These are phyloP conservation scores for Clavispora phyllophila DNA, from an alignment of 805 yeast genomes.

Conservation along the genomic window DNA sequence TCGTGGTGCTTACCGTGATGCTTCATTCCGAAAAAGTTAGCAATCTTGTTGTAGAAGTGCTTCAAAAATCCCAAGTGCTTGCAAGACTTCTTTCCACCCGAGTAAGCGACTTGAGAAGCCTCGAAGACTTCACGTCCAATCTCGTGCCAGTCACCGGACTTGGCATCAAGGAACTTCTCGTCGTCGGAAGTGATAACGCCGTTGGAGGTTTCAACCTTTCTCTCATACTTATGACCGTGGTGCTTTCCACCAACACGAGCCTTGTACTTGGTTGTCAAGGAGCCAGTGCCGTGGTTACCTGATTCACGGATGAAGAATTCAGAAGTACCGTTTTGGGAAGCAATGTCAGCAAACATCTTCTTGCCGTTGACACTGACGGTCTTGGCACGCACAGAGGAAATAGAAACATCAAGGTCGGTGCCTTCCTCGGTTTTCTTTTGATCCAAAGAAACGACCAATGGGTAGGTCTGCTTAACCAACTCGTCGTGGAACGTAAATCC, in stretches of 20 bases:
- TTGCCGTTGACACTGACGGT: constrained; percentile 15
- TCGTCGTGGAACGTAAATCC: constrained; percentile 8
- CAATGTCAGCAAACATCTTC: constrained; percentile 18
- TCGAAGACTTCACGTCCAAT: constrained; percentile 6
- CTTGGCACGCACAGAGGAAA: constrained; percentile 17
- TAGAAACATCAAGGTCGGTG: constrained; percentile 21
- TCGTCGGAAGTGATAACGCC: constrained; percentile 22
- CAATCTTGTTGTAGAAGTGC: neutral
- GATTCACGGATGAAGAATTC: constrained; percentile 35
- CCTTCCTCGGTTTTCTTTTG: constrained; percentile 16
- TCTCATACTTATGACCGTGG: constrained; percentile 18
- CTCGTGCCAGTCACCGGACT: constrained; percentile 6
- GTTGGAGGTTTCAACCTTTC: constrained; percentile 30
- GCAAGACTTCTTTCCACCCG: constrained; percentile 3
- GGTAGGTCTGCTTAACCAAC: constrained; percentile 20
- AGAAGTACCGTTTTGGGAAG: constrained; percentile 44
- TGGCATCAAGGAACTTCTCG: neutral
- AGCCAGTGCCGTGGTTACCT: constrained; percentile 46
- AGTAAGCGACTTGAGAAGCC: neutral
- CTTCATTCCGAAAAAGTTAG: neutral
- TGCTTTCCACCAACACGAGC: constrained; percentile 15
- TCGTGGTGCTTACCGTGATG: neutral
- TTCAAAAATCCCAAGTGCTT: neutral
- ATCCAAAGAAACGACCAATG: constrained; percentile 21
- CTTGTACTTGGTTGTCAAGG: constrained; percentile 27